These are phyloP conservation scores for Pseudozyma flocculosa DNA, from an alignment of 1,284 basidiomycete species.

Conservation along the genomic window DNA sequence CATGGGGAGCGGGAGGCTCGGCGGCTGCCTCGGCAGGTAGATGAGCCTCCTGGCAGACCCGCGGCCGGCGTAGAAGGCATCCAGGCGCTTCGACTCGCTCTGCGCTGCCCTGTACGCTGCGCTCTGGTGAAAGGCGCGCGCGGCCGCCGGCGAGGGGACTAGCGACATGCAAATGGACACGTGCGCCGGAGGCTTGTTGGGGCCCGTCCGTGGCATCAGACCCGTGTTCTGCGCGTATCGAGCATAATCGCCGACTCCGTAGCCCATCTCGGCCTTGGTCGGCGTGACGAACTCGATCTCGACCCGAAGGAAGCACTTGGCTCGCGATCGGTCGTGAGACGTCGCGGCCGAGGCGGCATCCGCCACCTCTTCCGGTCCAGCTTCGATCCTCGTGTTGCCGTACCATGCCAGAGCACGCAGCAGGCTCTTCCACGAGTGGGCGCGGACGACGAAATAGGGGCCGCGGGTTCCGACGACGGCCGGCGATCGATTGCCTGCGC, in stretches of 20 bases:
- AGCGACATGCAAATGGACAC: slow-evolving; percentile 40
- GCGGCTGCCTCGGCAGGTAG: slow-evolving; percentile 30
- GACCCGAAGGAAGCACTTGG: slow-evolving; percentile 12
- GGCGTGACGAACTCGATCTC: slow-evolving; percentile 49
- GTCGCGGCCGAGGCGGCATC: slow-evolving; percentile 8
- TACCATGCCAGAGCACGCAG: slow-evolving; percentile 47
- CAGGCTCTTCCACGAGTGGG: slow-evolving; percentile 41
- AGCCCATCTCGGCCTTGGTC: slow-evolving; percentile 13
- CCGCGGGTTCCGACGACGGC: not conserved
- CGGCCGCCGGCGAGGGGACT: slow-evolving; percentile 8
- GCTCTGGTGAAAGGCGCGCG: slow-evolving; percentile 18
- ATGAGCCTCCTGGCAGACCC: slow-evolving; percentile 37
- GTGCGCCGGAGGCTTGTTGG: slow-evolving; percentile 22
- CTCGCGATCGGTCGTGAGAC: slow-evolving; percentile 2
- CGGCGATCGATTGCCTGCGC: not conserved
- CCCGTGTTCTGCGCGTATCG: slow-evolving; percentile 12
- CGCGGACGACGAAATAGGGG: slow-evolving; percentile 37
- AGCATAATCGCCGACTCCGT: slow-evolving; percentile 17
- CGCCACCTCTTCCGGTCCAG: slow-evolving; percentile 31
- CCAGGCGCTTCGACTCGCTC: slow-evolving; percentile 29
- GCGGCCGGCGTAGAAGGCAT: slow-evolving; percentile 31
- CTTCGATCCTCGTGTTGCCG: slow-evolving; percentile 41
- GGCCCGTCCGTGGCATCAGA: slow-evolving; percentile 1
- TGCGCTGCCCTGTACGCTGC: slow-evolving; percentile 20
- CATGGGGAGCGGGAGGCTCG: slow-evolving; percentile 23